Evolutionary conservation across 1,284 basidiomycete genomes (phyloP), one percentile per base, ranked within the genome.

Genomic region (Ceratobasidium sp.): DNA sequence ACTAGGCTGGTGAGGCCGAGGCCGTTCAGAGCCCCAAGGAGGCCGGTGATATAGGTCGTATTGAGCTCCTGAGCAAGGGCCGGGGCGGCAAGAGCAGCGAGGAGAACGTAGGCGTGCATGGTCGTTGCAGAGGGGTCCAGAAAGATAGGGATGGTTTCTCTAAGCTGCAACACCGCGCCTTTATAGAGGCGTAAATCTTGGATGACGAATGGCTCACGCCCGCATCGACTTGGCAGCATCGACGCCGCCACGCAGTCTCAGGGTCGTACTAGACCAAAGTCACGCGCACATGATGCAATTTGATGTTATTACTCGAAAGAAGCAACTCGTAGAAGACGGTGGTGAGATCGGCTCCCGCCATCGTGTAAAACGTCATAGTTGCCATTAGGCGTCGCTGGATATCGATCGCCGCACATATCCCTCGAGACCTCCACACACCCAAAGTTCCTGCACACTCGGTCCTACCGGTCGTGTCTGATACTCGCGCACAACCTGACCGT

Each of bases 391-490:
- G 25, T 17, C 32, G 8, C 29, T 17, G 8, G 52, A 27, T 35
- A 73, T 73, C 47, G 72, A 71, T 40, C 91, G 91, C 73, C 91
- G 77, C 64, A 93, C 88, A 75, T 85, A 92, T 3, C 91, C 90
- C 75, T 93, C 91, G 71, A 93, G 78, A 7, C 91, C 91, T 13
- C 89, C 91, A 74, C 89, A 92, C 10, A 90, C 80, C 91, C 91
- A 93, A 38, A 98, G 82, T 79, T 98, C 95, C 81, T 98, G 95
- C 58, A 98, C 95, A 76, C 93, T 96, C 49, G 86, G 81, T 10
- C 95, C 95, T 0, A 98, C 89, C 1, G 89, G 86, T 45, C 89
- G 86, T 10, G 93, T 85, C 12, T 76, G 75, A 76, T 96, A 97
- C 42, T 77, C 79, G 79, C 86, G 89, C 73, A 75, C 75, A 70